Percentiles rank a stretch among this genome's conserved stretches.
phyloP scores from a whole-genome alignment of 148 eudicot species.

The Nyssa sinensis region DNA sequence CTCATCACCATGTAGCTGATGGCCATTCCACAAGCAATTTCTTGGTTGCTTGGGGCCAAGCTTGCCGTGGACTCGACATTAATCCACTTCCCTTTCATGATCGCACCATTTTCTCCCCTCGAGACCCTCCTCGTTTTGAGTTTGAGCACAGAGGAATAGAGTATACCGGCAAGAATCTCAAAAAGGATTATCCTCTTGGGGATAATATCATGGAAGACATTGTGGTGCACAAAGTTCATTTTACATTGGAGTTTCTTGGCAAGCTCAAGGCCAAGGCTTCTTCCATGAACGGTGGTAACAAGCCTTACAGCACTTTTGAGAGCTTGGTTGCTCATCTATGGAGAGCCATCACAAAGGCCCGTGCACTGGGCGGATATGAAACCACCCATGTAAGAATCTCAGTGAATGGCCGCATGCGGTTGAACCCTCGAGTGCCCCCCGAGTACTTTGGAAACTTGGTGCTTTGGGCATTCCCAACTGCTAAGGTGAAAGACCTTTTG shows the following conservation, averaged over 20 bases:
- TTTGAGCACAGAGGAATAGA: conserved; percentile 35
- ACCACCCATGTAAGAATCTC: conserved; percentile 34
- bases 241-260: conserved; percentile 27
- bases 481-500: conserved; percentile 32
- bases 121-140: conserved; percentile 32
- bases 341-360: conserved; percentile 40
- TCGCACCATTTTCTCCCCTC: conserved; percentile 26
- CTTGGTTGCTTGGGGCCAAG: conserved; percentile 48
- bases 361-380: conserved; percentile 18
- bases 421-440: conserved; percentile 28
- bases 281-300: conserved; percentile 15
- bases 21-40: conserved; percentile 42
- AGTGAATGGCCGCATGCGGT: conserved; percentile 34
- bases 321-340: conserved; percentile 48
- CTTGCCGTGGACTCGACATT: conserved; percentile 29
- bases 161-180: conserved; percentile 12
- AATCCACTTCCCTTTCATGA: conserved; percentile 25
- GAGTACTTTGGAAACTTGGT: conserved; percentile 47
- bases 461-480: conserved; percentile 40
- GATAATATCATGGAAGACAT: conserved; percentile 15
- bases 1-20: conserved; percentile 38
- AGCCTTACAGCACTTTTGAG: conserved; percentile 37
- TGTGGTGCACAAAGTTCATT: conserved; percentile 34
- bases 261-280: conserved; percentile 41
- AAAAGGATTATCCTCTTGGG: conserved; percentile 4